Evolutionary conservation across 768 basidiomycete species (phyloP), one percentile per base, ranked within the genome.

Genomic region (Porphyrellus cyaneotinctus): DNA sequence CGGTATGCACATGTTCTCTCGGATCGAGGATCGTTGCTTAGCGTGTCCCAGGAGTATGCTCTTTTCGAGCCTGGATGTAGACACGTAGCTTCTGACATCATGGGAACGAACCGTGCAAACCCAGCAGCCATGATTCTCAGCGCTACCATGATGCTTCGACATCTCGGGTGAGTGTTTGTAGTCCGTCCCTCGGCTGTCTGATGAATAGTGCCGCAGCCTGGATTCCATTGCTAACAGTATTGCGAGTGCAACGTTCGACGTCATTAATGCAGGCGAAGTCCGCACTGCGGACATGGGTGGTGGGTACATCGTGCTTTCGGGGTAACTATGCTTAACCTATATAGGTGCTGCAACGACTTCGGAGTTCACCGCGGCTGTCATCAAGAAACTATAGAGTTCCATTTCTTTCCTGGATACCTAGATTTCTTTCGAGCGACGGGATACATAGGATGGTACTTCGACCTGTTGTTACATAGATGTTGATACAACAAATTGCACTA

Each of bases 61-160:
- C 80, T 99, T 49, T 99, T 99, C 69, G 97, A 99, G 72, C 97
- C 97, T 31, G 97, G 97, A 66, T 98, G 97, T 74, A 86, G 95
- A 72, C 91, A 93, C 67, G 90, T 93, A 60, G 91, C 91, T 47
- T 85, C 87, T 64, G 94, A 97, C 64, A 92, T 97, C 73, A 97
- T 95, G 87, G 92, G 93, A 59, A 91, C 89, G 55, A 90, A 93
- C 77, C 85, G 87, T 58, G 93, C 93, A 57, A 99, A 99, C 77
- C 97, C 97, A 14, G 88, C 95, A 42, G 97, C 95, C 32, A 95
- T 97, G 84, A 87, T 99, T 68, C 84, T 98, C 54, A 94, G 91
- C 58, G 89, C 95, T 31, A 95, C 95, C 36, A 95, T 99, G 87
- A 91, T 99, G 86, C 83, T 99, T 58, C 81, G 95, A 62, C 94